Evolutionary conservation across 306 rosid species (phyloP).

Genomic region (Medicago lupulina): DNA sequence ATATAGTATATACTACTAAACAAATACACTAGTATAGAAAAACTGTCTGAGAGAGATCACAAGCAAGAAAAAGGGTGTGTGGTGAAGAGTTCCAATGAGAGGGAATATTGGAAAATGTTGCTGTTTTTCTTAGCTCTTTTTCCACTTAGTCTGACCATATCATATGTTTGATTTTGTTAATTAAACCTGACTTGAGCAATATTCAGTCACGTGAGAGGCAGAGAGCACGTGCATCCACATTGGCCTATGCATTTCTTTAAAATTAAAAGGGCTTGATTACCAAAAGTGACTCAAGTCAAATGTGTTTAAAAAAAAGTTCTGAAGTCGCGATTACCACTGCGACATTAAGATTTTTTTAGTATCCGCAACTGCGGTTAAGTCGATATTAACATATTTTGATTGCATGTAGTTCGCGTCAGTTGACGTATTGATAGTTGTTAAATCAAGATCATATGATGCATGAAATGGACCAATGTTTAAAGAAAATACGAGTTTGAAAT

Average conservation of each 20-base stretch:
- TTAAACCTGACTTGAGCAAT: conserved; percentile 32
- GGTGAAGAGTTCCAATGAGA: conserved; percentile 71
- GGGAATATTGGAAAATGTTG: conserved; percentile 67
- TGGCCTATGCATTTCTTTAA: conserved; percentile 14
- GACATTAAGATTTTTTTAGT: too few species aligned
- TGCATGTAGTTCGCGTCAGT: too few species aligned
- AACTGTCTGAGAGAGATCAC: conserved; percentile 15
- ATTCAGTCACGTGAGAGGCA: conserved; percentile 59
- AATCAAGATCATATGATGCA: too few species aligned
- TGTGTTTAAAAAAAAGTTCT: background rate
- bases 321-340: too few species aligned
- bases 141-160: conserved; percentile 34
- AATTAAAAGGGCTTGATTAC: background rate
- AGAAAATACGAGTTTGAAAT: too few species aligned
- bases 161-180: conserved; percentile 46
- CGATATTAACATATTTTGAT: too few species aligned
- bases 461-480: too few species aligned
- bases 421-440: too few species aligned
- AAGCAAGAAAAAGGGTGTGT: conserved; percentile 25
- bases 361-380: too few species aligned
- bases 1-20: background rate
- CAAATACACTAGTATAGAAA: conserved; percentile 24
- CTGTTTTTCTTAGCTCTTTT: conserved; percentile 46
- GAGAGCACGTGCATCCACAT: conserved; percentile 53
- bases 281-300: conserved; percentile 2